Conservation (phyloP, 2,329 filamentous ascomycete species). For the Cadophora sp. region DNA sequence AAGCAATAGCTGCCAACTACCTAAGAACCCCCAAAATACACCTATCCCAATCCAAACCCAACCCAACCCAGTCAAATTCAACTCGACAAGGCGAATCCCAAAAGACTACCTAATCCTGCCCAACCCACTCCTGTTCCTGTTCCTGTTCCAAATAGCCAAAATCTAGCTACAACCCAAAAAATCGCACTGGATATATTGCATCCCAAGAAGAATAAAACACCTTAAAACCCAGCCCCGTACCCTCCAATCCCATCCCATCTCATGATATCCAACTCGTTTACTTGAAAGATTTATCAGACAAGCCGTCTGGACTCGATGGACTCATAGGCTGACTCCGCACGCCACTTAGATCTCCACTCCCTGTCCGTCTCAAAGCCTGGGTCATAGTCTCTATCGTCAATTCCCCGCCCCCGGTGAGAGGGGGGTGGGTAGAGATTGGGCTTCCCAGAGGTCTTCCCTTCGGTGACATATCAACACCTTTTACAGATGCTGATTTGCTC, state of each 20-base stretch:
- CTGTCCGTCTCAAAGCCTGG: constrained; percentile 84
- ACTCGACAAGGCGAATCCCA: neutral
- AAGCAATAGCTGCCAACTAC: no score
- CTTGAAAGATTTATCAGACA: constrained; percentile 40
- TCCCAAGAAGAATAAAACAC: constrained; percentile 33
- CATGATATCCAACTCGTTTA: constrained; percentile 26
- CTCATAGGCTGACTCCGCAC: constrained; percentile 64
- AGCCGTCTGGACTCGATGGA: constrained; percentile 55
- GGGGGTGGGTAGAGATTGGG: constrained; percentile 62
- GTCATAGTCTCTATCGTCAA: constrained; percentile 93
- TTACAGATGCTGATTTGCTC: constrained; percentile 77
- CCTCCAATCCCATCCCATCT: neutral
- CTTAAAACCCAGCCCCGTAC: neutral
- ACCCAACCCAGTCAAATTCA: neutral
- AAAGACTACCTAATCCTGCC: constrained; percentile 22
- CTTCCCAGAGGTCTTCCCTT: constrained; percentile 63
- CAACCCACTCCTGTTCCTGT: constrained; percentile 24
- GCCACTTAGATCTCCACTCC: constrained; percentile 76
- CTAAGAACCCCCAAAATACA: neutral
- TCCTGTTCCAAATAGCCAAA: constrained; percentile 21
- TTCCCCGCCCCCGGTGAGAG: constrained; percentile 64
- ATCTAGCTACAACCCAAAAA: constrained; percentile 6
- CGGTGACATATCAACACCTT: constrained; percentile 76
- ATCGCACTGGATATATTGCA: constrained; percentile 39
- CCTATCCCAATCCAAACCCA: neutral